Conservation (phyloP, 306 rosid species). For the Ormosia emarginata region DNA sequence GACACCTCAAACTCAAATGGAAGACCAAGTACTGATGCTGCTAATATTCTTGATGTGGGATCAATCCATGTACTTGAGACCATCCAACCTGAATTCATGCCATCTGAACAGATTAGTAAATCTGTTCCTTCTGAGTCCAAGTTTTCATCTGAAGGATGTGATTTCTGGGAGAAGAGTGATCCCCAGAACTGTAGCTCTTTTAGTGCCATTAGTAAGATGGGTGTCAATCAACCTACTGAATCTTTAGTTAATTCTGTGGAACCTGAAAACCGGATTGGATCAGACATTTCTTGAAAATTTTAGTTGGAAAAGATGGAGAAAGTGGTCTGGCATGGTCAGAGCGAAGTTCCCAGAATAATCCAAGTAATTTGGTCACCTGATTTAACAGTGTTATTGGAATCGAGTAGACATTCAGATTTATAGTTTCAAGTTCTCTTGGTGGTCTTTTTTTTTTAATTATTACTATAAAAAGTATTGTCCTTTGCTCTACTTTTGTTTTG, state of each 20-base stretch:
- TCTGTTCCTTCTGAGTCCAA: constrained; percentile 1
- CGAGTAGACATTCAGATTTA: background rate
- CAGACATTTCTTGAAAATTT: background rate
- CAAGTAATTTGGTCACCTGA: background rate
- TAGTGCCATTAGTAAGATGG: constrained; percentile 19
- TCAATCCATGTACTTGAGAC: background rate
- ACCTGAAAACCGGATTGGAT: background rate
- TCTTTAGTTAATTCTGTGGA: constrained; percentile 18
- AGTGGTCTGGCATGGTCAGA: background rate
- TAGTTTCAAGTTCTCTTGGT: background rate
- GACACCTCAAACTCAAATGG: background rate
- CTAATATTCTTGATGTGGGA: background rate
- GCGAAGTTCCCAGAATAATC: constrained; percentile 19
- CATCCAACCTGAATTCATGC: constrained; percentile 17
- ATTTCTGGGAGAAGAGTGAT: constrained; percentile 18
- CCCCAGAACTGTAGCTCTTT: constrained; percentile 18
- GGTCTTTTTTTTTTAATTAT: background rate
- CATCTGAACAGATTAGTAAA: constrained; percentile 8
- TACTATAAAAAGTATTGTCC: background rate
- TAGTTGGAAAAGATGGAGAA: background rate
- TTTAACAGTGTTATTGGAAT: background rate
- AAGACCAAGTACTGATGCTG: background rate
- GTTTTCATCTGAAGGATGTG: constrained; percentile 16
- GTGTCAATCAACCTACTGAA: constrained; percentile 28
- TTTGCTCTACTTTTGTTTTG: background rate